phyloP scores from a whole-genome alignment of 139 green algal genomes.

The Raphidocelis subcapitata region DNA sequence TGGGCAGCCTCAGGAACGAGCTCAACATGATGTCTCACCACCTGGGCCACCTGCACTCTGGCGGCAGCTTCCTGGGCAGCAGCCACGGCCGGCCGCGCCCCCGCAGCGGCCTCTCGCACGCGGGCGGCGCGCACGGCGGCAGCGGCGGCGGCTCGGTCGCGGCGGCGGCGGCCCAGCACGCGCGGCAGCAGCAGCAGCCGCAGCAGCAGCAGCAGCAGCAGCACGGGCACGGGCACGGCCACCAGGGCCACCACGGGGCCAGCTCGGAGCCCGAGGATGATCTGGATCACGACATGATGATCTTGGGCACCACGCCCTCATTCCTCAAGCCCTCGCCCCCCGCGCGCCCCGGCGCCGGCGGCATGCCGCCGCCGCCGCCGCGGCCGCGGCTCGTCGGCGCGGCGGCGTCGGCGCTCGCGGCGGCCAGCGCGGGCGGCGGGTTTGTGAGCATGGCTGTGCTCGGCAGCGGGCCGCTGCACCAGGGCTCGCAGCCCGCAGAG shows the following conservation, averaged over 20 bases:
- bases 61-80: no score
- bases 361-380: conserved; percentile 22
- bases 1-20: conserved; percentile 26
- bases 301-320: conserved; percentile 68
- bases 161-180: no score
- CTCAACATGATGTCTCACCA: conserved; percentile 11
- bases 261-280: conserved; percentile 54
- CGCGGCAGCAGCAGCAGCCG: not conserved
- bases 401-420: not conserved
- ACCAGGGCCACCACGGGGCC: conserved; percentile 13
- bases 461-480: not conserved
- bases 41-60: no score
- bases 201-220: not conserved
- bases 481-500: not conserved
- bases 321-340: conserved; percentile 27
- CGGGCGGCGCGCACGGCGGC: no score
- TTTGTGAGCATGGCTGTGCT: not conserved
- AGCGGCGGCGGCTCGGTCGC: no score
- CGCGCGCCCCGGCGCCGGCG: not conserved
- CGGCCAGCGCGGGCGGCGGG: conserved; percentile 2
- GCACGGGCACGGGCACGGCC: not conserved
- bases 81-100: no score
- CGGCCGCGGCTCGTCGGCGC: not conserved
- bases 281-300: conserved; percentile 71
- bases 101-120: no score